Percentiles rank a stretch among this genome's conserved stretches.
Conservation (phyloP, 2,329 filamentous ascomycete genomes). For the Fusarium penzigii region DNA sequence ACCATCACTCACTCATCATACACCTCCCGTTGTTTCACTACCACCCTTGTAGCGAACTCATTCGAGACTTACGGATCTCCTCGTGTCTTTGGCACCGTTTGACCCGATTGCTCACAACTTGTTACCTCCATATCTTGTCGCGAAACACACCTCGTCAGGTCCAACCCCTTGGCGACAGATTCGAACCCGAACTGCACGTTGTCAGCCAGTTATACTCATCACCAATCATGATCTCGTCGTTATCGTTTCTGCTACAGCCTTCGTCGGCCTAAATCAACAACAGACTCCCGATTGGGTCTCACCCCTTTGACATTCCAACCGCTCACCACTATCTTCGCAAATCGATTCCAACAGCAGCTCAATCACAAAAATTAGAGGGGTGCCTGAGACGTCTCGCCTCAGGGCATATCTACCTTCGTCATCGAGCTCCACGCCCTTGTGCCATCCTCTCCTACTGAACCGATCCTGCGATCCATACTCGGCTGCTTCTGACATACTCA, state of each 20-base stretch:
- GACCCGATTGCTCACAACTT: neutral
- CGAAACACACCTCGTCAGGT: neutral
- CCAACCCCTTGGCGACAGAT: neutral
- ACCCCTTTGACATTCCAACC: conserved; percentile 25
- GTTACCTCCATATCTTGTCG: neutral
- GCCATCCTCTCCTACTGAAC: conserved; percentile 21
- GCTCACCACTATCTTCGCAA: conserved; percentile 20
- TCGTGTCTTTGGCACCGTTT: too few species aligned
- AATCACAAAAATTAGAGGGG: conserved; percentile 18
- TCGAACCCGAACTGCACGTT: neutral
- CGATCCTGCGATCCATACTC: conserved; percentile 18
- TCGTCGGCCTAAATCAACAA: conserved; percentile 31
- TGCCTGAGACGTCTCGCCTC: conserved; percentile 34
- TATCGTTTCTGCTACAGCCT: conserved; percentile 25
- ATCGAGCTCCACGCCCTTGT: conserved; percentile 1
- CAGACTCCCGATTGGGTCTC: conserved; percentile 14
- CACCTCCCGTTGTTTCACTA: too few species aligned
- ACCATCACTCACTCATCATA: too few species aligned
- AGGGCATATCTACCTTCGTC: conserved; percentile 17
- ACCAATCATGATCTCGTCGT: neutral
- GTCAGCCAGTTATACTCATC: neutral
- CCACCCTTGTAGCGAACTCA: too few species aligned
- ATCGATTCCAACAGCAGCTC: conserved; percentile 20
- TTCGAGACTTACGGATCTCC: too few species aligned
- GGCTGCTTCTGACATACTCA: conserved; percentile 19